Conservation (phyloP, 257 asterid genomes). For the Solanum chaucha region DNA sequence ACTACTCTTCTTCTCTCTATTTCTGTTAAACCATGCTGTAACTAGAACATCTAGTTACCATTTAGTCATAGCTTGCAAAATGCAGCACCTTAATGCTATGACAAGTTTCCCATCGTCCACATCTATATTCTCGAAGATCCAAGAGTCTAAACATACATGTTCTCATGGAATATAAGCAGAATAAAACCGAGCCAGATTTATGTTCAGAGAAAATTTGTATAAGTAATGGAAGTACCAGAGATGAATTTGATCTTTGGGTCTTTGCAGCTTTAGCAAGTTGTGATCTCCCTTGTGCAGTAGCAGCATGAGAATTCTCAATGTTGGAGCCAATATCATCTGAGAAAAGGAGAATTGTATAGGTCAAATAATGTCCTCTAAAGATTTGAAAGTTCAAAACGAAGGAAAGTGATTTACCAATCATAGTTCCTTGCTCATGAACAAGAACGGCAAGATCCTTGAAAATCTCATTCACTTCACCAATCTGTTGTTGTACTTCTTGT, state of each 20-base stretch:
- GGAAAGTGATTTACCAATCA: constrained; percentile 49
- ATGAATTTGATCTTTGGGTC: constrained; percentile 82
- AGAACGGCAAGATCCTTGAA: constrained; percentile 89
- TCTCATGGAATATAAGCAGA: not conserved
- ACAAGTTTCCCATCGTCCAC: not conserved
- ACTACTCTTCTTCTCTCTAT: not conserved
- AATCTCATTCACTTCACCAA: constrained; percentile 91
- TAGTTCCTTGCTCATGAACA: constrained; percentile 89
- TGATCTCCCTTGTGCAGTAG: constrained; percentile 75
- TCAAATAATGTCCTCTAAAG: not conserved
- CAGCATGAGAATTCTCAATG: constrained; percentile 70
- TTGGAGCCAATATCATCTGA: constrained; percentile 83
- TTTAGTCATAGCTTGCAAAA: not conserved
- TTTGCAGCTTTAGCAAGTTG: constrained; percentile 87
- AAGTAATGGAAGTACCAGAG: constrained; percentile 41
- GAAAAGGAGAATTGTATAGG: not conserved
- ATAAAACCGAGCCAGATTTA: not conserved
- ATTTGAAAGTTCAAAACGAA: not conserved
- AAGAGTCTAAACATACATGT: not conserved
- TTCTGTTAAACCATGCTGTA: not conserved
- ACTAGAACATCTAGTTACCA: not conserved
- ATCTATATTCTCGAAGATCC: not conserved
- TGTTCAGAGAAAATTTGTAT: not conserved
- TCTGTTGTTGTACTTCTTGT: constrained; percentile 88
- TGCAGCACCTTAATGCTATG: not conserved